Conservation (phyloP, 108 stramenopile genomes). For the Aurantiochytrium sp. region DNA sequence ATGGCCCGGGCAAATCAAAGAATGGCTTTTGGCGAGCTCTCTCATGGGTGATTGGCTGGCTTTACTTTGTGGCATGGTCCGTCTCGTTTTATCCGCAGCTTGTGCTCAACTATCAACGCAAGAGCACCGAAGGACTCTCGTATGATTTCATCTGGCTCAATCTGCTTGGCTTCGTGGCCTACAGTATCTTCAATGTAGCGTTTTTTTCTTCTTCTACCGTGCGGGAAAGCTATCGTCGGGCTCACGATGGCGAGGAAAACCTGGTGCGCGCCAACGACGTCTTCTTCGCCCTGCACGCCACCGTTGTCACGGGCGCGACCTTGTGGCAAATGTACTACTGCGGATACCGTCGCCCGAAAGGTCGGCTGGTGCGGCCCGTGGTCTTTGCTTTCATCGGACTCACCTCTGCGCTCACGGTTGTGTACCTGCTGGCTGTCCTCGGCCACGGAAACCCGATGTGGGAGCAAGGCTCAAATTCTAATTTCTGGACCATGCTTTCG, state of each 20-base stretch:
- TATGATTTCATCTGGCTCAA: constrained; percentile 60
- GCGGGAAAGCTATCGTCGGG: constrained; percentile 37
- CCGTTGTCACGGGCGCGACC: constrained; percentile 59
- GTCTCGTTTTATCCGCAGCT: constrained; percentile 83
- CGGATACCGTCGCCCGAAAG: constrained; percentile 19
- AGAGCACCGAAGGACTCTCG: constrained; percentile 49
- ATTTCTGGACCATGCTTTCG: constrained; percentile 55
- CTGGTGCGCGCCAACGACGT: constrained; percentile 64
- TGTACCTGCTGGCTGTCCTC: constrained; percentile 29
- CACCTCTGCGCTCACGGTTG: not conserved
- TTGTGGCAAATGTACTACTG: constrained; percentile 70
- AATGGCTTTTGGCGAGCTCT: not conserved
- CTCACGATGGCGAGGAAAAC: constrained; percentile 35
- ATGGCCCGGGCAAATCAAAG: not conserved
- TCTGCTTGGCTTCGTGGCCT: constrained; percentile 58
- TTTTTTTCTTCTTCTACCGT: constrained; percentile 37
- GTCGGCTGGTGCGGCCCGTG: not conserved
- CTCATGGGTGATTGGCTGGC: constrained; percentile 45
- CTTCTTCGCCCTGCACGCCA: constrained; percentile 83
- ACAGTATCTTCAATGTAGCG: constrained; percentile 51
- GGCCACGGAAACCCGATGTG: not conserved
- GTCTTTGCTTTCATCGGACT: not conserved
- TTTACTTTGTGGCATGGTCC: constrained; percentile 66
- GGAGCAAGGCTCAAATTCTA: not conserved
- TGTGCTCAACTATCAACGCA: constrained; percentile 54